Evolutionary conservation across 164 flowering plant species (phyloP), one percentile per base, ranked within the genome.

Genomic region (Vitis rotundifolia): DNA sequence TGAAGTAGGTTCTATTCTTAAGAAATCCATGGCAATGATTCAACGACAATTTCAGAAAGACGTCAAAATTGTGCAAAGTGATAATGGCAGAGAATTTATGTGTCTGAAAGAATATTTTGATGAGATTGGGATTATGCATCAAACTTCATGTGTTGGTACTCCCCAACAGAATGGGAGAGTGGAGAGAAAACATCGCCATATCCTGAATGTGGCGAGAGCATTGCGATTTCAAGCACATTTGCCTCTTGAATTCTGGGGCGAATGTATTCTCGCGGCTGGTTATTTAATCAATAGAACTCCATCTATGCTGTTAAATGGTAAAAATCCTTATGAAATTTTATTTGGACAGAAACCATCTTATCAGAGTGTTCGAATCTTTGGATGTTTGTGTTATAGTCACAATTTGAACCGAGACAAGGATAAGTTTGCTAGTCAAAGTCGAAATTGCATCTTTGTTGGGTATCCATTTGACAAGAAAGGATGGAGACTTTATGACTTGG

Each of bases 111-210:
- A 31, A 4, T 31, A 31, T 6, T 31, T 31, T 31, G 44, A 22
- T 31, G 44, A 31, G 8, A 8, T 15, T 26, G 66, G 66, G 2
- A 66, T 72, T 10, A 9, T 65, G 1, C 59, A 64, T 66, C 44
- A 31, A 31, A 31, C 44, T 31, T 31, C 44, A 4, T 68, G 14
- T 68, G 63, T 59, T 9, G 54, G 49, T 6, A 47, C 26, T 2
- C 71, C 64, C 8, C 63, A 68, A 59, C 63, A 68, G 18, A 68
- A 68, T 49, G 53, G 58, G 1, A 15, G 12, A 8, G 67, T 71
- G 2, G 68, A 71, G 16, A 11, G 62, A 5, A 63, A 71, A 16
- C 73, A 71, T 53, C 57, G 54, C 11, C 73, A 71, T 18, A n/a
- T 63, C 15, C 49, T 71, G 0, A 61, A 63, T 44, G 73, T 71